Evolutionary conservation across 2,329 filamentous ascomycete species (phyloP).

Genomic region (Cordyceps militaris): DNA sequence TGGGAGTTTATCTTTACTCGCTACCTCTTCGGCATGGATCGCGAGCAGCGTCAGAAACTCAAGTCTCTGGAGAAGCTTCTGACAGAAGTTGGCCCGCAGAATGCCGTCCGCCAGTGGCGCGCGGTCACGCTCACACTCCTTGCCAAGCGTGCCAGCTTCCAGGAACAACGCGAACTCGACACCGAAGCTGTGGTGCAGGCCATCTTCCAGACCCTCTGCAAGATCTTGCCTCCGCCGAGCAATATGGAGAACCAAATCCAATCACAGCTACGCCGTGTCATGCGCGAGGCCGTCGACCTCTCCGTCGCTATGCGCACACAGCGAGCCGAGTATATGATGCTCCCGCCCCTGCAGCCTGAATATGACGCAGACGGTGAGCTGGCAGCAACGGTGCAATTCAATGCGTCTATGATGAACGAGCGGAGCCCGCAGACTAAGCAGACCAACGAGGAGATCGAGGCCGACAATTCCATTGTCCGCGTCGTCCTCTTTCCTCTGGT

Average conservation of each 20-base stretch:
- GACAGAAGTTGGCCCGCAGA: constrained; percentile 74
- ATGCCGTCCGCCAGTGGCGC: constrained; percentile 95
- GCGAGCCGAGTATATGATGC: constrained; percentile 96
- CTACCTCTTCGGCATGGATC: constrained; percentile 97
- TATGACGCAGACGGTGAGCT: constrained; percentile 92
- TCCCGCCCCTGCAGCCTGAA: constrained; percentile 87
- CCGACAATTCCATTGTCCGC: constrained; percentile 69
- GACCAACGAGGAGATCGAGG: constrained; percentile 73
- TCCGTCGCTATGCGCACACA: constrained; percentile 97
- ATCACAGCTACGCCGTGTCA: constrained; percentile 77
- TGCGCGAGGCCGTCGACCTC: constrained; percentile 81
- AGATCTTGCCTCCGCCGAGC: constrained; percentile 78
- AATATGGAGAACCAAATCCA: constrained; percentile 75
- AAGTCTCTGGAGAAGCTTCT: constrained; percentile 92
- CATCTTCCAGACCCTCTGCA: constrained; percentile 72
- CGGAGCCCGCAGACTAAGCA: constrained; percentile 56
- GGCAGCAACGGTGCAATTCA: constrained; percentile 81
- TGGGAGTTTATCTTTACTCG: constrained; percentile 98
- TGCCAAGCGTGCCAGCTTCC: constrained; percentile 71
- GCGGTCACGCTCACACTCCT: constrained; percentile 90
- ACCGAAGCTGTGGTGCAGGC: constrained; percentile 91
- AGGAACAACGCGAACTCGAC: constrained; percentile 75
- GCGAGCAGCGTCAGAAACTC: constrained; percentile 94
- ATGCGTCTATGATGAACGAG: constrained; percentile 91
- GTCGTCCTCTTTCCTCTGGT: constrained; percentile 94